Evolutionary conservation across 345 rosid species (phyloP).

Genomic region (Citrus glauca): DNA sequence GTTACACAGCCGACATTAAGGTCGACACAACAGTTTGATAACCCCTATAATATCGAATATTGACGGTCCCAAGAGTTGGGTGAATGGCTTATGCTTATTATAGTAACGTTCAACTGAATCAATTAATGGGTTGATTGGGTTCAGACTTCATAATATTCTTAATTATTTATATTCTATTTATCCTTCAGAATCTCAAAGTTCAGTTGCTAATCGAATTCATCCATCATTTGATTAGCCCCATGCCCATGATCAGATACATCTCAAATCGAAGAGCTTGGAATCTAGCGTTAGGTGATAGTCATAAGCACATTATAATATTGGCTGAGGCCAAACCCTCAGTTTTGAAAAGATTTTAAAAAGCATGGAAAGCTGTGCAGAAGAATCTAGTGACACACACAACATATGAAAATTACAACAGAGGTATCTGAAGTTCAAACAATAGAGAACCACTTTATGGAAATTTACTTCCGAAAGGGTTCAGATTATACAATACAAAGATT

Average conservation of each 20-base stretch:
- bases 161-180: neutral
- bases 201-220: neutral
- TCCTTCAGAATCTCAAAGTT: neutral
- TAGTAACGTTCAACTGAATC: neutral
- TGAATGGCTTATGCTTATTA: neutral
- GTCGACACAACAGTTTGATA: neutral
- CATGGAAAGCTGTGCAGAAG: neutral
- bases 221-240: neutral
- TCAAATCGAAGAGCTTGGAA: neutral
- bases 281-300: neutral
- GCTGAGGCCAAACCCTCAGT: neutral
- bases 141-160: neutral
- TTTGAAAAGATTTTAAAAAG: no score
- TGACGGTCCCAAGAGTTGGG: neutral
- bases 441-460: neutral
- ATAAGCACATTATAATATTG: no score
- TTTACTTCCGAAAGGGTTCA: neutral
- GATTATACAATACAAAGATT: neutral
- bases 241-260: neutral
- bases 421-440: neutral
- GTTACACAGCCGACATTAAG: conserved; percentile 4
- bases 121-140: neutral
- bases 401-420: neutral
- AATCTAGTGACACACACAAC: neutral
- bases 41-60: neutral